phyloP scores from a whole-genome alignment of 148 eudicot species.

The Heliosperma pusillum region DNA sequence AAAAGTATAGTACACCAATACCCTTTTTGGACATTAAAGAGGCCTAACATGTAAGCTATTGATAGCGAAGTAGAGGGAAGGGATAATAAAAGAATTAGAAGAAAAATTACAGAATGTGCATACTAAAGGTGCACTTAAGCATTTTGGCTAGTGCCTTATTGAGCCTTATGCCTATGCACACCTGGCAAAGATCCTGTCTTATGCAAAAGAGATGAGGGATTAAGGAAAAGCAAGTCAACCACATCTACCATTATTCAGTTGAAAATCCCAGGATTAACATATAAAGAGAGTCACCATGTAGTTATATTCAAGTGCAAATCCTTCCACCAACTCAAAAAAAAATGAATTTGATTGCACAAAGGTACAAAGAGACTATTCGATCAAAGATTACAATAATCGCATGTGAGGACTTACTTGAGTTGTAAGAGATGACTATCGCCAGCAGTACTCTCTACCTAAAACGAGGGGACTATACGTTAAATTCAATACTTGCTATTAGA shows the following conservation, averaged over 20 bases:
- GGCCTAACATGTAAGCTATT: no score
- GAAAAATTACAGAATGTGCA: neutral
- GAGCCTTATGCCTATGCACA: neutral
- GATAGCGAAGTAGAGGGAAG: no score
- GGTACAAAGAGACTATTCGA: neutral
- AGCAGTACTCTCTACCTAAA: conserved; percentile 61
- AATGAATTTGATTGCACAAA: conserved; percentile 4
- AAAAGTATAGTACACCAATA: no score
- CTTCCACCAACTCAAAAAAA: neutral
- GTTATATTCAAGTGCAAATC: neutral
- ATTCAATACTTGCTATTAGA: neutral
- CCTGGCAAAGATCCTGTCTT: neutral
- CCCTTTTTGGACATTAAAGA: neutral
- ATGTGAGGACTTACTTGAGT: conserved; percentile 56
- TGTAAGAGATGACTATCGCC: conserved; percentile 91
- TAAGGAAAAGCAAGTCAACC: neutral
- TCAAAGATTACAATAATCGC: neutral
- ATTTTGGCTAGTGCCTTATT: neutral
- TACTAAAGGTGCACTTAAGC: neutral
- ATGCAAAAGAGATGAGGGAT: neutral
- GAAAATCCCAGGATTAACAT: neutral
- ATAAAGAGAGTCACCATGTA: neutral
- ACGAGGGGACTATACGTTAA: conserved; percentile 17
- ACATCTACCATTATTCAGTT: neutral
- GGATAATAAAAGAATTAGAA: neutral